Evolutionary conservation across 768 basidiomycete genomes (phyloP).

Genomic region (Lanmaoa pseudosensibilis): DNA sequence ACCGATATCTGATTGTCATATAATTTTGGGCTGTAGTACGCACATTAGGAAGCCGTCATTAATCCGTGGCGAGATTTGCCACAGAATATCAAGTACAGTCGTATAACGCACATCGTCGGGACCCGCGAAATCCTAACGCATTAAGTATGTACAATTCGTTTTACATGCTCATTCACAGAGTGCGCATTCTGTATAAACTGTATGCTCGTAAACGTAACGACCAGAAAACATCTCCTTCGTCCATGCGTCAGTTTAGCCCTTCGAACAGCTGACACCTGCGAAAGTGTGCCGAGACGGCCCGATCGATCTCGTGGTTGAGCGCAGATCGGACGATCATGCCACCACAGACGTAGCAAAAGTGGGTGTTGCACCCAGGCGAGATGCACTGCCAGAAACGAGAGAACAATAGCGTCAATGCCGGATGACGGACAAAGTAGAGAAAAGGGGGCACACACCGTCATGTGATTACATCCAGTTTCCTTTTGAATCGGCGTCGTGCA

Average conservation of each 20-base stretch:
- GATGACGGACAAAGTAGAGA: background rate
- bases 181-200: background rate
- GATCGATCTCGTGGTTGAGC: conserved; percentile 29
- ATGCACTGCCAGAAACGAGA: conserved; percentile 41
- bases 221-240: background rate
- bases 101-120: too few relatives aligned
- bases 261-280: conserved; percentile 37
- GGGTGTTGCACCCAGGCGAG: conserved; percentile 58
- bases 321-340: conserved; percentile 44
- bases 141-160: too few relatives aligned
- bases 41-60: too few relatives aligned
- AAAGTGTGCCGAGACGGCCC: conserved; percentile 36
- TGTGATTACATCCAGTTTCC: conserved; percentile 56
- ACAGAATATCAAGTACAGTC: too few relatives aligned
- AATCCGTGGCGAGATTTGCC: too few relatives aligned
- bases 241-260: conserved; percentile 14
- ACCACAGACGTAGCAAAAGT: conserved; percentile 58
- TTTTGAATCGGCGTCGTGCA: conserved; percentile 54
- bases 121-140: too few relatives aligned
- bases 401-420: too few relatives aligned
- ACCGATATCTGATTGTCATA: too few relatives aligned
- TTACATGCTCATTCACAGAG: too few relatives aligned
- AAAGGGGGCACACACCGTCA: conserved; percentile 40
- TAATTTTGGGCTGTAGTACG: too few relatives aligned
- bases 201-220: background rate